These are phyloP conservation scores for Ogataea salicorniae DNA, from an alignment of 805 yeast species.

Conservation along the genomic window DNA sequence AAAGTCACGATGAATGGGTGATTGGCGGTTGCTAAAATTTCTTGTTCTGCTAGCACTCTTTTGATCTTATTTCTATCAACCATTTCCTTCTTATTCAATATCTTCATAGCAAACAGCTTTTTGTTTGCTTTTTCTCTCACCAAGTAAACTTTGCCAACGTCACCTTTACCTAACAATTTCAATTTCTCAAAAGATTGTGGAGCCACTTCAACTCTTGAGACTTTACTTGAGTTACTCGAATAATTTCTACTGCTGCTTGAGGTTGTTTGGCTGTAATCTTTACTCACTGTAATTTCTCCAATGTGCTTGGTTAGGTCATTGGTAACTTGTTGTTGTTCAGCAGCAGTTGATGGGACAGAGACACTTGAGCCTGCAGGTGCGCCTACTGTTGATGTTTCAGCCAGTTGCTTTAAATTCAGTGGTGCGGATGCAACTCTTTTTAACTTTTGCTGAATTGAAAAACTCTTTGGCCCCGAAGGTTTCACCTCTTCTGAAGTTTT, in stretches of 20 bases:
- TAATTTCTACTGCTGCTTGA: conserved; percentile 45
- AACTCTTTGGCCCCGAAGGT: conserved; percentile 1
- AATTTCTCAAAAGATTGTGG: conserved; percentile 87
- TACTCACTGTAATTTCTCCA: conserved; percentile 30
- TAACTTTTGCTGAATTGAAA: conserved; percentile 36
- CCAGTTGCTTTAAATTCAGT: conserved; percentile 42
- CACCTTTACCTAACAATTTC: conserved; percentile 91
- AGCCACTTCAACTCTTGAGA: conserved; percentile 73
- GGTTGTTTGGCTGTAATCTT: conserved; percentile 40
- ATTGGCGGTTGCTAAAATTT: conserved; percentile 87
- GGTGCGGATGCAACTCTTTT: conserved; percentile 87
- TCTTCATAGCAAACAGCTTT: conserved; percentile 87
- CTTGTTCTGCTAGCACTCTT: conserved; percentile 94
- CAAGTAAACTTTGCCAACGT: conserved; percentile 92
- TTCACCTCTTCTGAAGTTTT: not conserved
- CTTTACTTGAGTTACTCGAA: conserved; percentile 68
- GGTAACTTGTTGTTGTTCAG: conserved; percentile 2
- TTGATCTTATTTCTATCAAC: conserved; percentile 90
- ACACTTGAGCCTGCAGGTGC: conserved; percentile 1
- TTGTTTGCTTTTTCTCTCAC: conserved; percentile 78
- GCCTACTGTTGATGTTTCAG: conserved; percentile 3
- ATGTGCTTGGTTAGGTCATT: conserved; percentile 29
- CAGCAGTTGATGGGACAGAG: conserved; percentile 9
- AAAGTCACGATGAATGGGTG: conserved; percentile 97
- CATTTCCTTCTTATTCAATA: conserved; percentile 87